These are phyloP conservation scores for Calonectria hawksworthii DNA, from an alignment of 2,329 filamentous ascomycete genomes.

Conservation along the genomic window DNA sequence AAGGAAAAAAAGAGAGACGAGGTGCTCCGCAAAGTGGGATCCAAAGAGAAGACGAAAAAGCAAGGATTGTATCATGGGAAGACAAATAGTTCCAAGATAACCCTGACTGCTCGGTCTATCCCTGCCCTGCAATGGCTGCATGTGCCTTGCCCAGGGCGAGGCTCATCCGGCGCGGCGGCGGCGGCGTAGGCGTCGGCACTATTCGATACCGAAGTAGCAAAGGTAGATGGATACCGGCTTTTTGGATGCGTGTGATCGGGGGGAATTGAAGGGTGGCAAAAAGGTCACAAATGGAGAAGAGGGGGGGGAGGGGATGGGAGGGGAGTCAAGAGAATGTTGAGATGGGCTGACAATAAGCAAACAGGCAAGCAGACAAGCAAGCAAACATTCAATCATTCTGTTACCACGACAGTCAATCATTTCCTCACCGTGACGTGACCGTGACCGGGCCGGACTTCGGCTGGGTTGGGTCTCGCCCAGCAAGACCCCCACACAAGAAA, in stretches of 20 bases:
- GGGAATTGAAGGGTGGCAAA: not conserved
- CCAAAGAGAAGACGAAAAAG: not conserved
- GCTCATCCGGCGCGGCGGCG: not conserved
- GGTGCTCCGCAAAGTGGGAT: constrained; percentile 1
- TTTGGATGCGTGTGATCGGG: not conserved
- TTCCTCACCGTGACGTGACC: not conserved
- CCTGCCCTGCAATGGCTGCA: constrained; percentile 1
- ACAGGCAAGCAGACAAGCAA: not conserved
- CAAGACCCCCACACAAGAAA: constrained; percentile 3
- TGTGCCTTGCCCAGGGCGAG: not conserved
- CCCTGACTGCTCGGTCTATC: not conserved
- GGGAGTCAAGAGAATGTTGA: not conserved
- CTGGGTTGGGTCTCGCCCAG: constrained; percentile 1
- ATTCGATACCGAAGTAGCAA: constrained; percentile 2
- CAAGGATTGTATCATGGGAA: constrained; percentile 1
- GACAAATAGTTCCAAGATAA: constrained; percentile 2
- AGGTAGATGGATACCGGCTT: not conserved
- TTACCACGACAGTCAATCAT: constrained; percentile 9
- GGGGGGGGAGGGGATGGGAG: not conserved
- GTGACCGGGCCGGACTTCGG: constrained; percentile 1
- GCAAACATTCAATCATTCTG: constrained; percentile 1
- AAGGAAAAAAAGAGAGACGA: not conserved
- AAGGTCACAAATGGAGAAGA: not conserved
- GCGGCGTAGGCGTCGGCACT: constrained; percentile 1
- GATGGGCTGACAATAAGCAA: constrained; percentile 12